Evolutionary conservation across 805 yeast species (phyloP).

Genomic region (Lipomyces japonicus): DNA sequence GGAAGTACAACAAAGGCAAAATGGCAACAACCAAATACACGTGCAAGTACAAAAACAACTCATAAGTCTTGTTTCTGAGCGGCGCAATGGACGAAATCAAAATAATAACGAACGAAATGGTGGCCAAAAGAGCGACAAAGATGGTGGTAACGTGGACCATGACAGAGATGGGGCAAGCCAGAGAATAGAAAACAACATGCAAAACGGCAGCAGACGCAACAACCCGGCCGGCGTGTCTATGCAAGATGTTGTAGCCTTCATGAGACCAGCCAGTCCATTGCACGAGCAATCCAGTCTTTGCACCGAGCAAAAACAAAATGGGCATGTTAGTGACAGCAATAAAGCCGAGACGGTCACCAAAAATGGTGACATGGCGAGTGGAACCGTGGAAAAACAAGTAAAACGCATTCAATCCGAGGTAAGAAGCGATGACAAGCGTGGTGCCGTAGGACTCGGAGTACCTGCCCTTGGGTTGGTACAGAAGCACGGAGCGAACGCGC

Average conservation of each 20-base stretch:
- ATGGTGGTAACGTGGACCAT: constrained; percentile 29
- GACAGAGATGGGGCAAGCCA: constrained; percentile 25
- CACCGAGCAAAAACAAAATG: constrained; percentile 28
- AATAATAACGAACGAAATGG: constrained; percentile 23
- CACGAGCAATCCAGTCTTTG: constrained; percentile 28
- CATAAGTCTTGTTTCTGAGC: constrained; percentile 27
- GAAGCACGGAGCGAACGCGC: constrained; percentile 25
- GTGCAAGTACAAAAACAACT: constrained; percentile 27
- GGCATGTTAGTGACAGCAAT: constrained; percentile 29
- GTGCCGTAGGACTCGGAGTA: constrained; percentile 29
- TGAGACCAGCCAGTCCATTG: constrained; percentile 31
- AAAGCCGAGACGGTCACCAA: constrained; percentile 29
- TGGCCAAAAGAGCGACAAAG: constrained; percentile 26
- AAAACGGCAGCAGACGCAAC: constrained; percentile 26
- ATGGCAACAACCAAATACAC: constrained; percentile 29
- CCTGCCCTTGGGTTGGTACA: constrained; percentile 28
- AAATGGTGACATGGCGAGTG: constrained; percentile 26
- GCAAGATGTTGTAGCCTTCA: constrained; percentile 29
- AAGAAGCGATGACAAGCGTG: constrained; percentile 25
- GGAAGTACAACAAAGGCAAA: constrained; percentile 28
- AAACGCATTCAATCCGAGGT: constrained; percentile 25
- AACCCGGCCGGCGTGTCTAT: constrained; percentile 28
- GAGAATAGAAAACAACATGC: constrained; percentile 26
- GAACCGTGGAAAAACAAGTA: constrained; percentile 25
- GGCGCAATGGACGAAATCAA: constrained; percentile 27